Evolutionary conservation across 164 flowering plant species (phyloP).

Genomic region (Amborella trichopoda): DNA sequence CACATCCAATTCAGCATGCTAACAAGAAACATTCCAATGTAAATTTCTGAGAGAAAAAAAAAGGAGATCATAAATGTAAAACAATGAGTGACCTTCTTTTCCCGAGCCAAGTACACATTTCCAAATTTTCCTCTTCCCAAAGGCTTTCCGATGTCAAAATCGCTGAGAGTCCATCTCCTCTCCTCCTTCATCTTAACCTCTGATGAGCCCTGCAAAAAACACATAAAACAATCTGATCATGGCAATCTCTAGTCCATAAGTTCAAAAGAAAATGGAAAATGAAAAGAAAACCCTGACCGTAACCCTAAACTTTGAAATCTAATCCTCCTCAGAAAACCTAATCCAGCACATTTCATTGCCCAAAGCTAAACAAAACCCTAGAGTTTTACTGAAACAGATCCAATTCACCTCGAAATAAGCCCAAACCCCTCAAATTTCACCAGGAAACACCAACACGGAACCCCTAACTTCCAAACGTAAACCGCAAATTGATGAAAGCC

Average conservation of each 20-base stretch:
- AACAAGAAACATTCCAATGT: background rate
- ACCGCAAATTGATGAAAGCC: background rate
- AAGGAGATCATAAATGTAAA: background rate
- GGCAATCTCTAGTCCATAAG: no score
- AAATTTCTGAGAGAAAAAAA: background rate
- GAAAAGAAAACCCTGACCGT: no score
- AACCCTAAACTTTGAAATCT: no score
- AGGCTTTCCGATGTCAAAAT: slow-evolving; percentile 96
- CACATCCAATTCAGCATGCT: no score
- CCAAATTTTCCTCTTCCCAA: slow-evolving; percentile 97
- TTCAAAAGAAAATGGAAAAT: no score
- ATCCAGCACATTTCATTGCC: no score
- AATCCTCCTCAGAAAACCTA: no score
- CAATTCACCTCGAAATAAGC: background rate
- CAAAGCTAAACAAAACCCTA: slow-evolving; percentile 10
- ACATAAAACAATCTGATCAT: background rate
- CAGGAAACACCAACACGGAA: background rate
- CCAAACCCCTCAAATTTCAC: background rate
- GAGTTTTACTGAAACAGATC: background rate
- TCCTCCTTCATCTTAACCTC: background rate
- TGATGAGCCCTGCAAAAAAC: background rate
- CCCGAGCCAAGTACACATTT: slow-evolving; percentile 91
- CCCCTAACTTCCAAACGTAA: background rate
- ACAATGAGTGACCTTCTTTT: slow-evolving; percentile 55
- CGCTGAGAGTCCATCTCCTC: slow-evolving; percentile 70